Conservation (phyloP, 768 basidiomycete species). For the Hygrocybe coccinea region DNA sequence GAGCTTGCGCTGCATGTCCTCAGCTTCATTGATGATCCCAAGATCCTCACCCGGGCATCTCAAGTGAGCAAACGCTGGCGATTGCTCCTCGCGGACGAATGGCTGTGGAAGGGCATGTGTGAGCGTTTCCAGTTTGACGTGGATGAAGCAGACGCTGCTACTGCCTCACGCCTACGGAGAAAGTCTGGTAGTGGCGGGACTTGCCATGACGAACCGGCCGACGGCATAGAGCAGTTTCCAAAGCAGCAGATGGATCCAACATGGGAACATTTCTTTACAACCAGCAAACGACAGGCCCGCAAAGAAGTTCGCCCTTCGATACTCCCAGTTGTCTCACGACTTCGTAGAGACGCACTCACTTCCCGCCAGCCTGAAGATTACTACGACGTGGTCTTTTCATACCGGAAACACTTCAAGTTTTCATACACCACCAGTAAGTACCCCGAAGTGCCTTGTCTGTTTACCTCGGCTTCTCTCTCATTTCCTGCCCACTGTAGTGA, state of each 20-base stretch:
- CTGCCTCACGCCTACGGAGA: not conserved
- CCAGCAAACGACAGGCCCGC: slow-evolving; percentile 19
- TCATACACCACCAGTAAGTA: slow-evolving; percentile 66
- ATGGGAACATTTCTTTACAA: slow-evolving; percentile 34
- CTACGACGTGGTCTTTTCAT: slow-evolving; percentile 41
- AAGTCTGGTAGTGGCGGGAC: slow-evolving; percentile 4
- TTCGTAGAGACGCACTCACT: not conserved
- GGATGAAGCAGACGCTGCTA: not conserved
- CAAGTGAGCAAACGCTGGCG: slow-evolving; percentile 73
- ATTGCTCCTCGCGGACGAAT: slow-evolving; percentile 64
- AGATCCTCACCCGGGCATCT: slow-evolving; percentile 61
- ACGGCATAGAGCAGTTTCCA: slow-evolving; percentile 32
- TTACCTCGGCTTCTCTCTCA: slow-evolving; percentile 5
- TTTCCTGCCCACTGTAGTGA: slow-evolving; percentile 42
- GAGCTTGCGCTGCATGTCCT: slow-evolving; percentile 78
- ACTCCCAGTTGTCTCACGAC: not conserved
- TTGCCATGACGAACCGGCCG: slow-evolving; percentile 32
- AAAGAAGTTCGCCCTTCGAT: not conserved
- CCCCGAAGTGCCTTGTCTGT: slow-evolving; percentile 4
- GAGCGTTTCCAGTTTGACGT: slow-evolving; percentile 30
- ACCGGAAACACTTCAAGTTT: slow-evolving; percentile 64
- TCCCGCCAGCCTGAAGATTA: not conserved
- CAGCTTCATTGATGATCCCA: slow-evolving; percentile 69
- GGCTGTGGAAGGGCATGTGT: slow-evolving; percentile 78
- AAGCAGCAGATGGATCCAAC: slow-evolving; percentile 38